Conservation (phyloP, 257 asterid species). For the Petrea volubilis region DNA sequence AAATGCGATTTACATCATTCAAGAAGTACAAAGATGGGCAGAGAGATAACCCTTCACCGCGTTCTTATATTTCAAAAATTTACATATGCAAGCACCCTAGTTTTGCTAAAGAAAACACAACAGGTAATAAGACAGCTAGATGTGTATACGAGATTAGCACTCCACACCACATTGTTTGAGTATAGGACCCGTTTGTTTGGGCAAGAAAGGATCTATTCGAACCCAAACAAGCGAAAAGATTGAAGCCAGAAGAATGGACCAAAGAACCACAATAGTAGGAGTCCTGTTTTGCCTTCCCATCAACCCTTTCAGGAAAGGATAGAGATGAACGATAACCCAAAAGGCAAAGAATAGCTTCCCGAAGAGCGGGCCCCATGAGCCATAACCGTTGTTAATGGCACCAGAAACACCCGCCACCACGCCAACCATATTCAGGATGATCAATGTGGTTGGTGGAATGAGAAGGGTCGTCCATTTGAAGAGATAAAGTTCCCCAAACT, state of each 20-base stretch:
- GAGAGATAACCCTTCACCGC: slow-evolving; percentile 17
- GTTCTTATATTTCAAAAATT: slow-evolving; percentile 19
- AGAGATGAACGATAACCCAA: slow-evolving; percentile 88
- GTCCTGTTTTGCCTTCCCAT: slow-evolving; percentile 88
- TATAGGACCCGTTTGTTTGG: slow-evolving; percentile 81
- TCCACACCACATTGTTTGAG: slow-evolving; percentile 88
- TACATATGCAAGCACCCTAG: slow-evolving; percentile 27
- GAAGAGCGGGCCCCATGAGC: slow-evolving; percentile 80
- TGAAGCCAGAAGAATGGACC: slow-evolving; percentile 85
- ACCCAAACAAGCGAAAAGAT: slow-evolving; percentile 87
- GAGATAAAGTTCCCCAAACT: slow-evolving; percentile 85
- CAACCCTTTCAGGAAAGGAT: slow-evolving; percentile 85
- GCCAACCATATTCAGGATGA: slow-evolving; percentile 78
- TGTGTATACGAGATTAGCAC: slow-evolving; percentile 45
- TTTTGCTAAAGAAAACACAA: background rate
- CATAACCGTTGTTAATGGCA: slow-evolving; percentile 79
- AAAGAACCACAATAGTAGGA: slow-evolving; percentile 82
- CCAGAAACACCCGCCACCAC: slow-evolving; percentile 82
- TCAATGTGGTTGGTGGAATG: slow-evolving; percentile 80
- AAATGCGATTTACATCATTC: slow-evolving; percentile 15
- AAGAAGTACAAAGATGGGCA: slow-evolving; percentile 10
- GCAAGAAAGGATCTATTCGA: slow-evolving; percentile 84
- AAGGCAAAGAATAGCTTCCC: slow-evolving; percentile 84
- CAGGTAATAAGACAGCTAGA: slow-evolving; percentile 20
- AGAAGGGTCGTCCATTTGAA: slow-evolving; percentile 92